A percentile compares a stretch with the other conserved stretches of the same genome.
Conservation (phyloP, 148 eudicot species). For the Cornus controversa region DNA sequence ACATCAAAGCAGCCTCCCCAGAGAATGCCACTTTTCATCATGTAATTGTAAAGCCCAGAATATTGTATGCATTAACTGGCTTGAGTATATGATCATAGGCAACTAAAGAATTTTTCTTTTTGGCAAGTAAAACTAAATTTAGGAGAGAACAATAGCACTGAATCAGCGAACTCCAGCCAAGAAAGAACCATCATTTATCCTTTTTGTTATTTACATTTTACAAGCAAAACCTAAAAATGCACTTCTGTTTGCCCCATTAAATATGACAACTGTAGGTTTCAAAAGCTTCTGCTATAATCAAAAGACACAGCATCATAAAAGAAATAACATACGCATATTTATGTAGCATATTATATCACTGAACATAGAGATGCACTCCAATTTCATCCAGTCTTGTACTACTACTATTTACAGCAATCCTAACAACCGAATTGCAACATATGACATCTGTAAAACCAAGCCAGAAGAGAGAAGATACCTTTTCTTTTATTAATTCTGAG, state of each 20-base stretch:
- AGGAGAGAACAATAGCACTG: background rate
- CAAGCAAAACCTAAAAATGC: background rate
- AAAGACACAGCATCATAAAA: background rate
- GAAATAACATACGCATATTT: background rate
- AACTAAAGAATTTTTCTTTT: background rate
- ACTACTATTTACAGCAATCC: background rate
- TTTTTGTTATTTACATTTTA: background rate
- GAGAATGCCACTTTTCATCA: background rate
- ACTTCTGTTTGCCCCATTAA: background rate
- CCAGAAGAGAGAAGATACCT: slow-evolving; percentile 46
- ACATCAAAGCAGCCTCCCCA: background rate
- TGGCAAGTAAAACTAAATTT: background rate
- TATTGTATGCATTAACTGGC: background rate
- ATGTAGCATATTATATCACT: background rate
- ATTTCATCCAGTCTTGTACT: background rate
- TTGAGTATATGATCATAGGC: slow-evolving; percentile 5
- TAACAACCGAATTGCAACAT: background rate
- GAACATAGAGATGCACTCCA: slow-evolving; percentile 6
- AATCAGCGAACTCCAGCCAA: background rate
- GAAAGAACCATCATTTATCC: background rate
- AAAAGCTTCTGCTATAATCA: slow-evolving; percentile 3
- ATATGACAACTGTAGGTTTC: background rate
- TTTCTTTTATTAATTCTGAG: slow-evolving; percentile 68
- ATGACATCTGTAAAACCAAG: background rate
- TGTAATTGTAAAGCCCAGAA: background rate